A percentile compares a stretch with the other conserved stretches of the same genome.
phyloP scores from a whole-genome alignment of 2,329 filamentous ascomycete genomes.

The Penicillium sp. region DNA sequence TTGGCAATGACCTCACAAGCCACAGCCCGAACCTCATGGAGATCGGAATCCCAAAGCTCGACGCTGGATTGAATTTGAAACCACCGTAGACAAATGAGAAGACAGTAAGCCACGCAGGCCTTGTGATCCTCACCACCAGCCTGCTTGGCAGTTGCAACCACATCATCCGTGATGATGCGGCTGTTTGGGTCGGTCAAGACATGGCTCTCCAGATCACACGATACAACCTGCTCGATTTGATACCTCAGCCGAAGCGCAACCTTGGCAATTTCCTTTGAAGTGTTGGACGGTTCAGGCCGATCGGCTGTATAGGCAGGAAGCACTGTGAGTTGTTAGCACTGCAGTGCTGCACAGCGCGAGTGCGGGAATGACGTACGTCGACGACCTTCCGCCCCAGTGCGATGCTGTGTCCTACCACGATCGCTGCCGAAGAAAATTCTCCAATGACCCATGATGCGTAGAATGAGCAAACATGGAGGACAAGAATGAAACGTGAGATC shows the following conservation, averaged over 20 bases:
- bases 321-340: constrained; percentile 33
- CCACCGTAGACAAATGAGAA: constrained; percentile 72
- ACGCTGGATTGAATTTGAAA: constrained; percentile 75
- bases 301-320: constrained; percentile 44
- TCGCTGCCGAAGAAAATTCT: constrained; percentile 33
- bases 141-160: constrained; percentile 75
- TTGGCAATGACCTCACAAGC: constrained; percentile 95
- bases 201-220: constrained; percentile 80
- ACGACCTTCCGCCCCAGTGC: constrained; percentile 39
- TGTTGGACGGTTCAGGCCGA: constrained; percentile 60
- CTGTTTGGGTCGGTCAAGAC: constrained; percentile 78
- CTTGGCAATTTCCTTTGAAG: constrained; percentile 79
- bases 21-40: constrained; percentile 73
- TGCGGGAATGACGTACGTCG: constrained; percentile 39
- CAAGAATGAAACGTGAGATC: background rate
- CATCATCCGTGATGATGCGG: constrained; percentile 74
- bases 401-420: constrained; percentile 30
- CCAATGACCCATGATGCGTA: constrained; percentile 40
- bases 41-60: constrained; percentile 89
- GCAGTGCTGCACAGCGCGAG: constrained; percentile 1
- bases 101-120: constrained; percentile 78
- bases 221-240: constrained; percentile 82
- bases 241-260: constrained; percentile 86
- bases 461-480: background rate
- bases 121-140: constrained; percentile 74